Evolutionary conservation across 2,329 filamentous ascomycete species (phyloP).

Genomic region (Fusarium algeriense): DNA sequence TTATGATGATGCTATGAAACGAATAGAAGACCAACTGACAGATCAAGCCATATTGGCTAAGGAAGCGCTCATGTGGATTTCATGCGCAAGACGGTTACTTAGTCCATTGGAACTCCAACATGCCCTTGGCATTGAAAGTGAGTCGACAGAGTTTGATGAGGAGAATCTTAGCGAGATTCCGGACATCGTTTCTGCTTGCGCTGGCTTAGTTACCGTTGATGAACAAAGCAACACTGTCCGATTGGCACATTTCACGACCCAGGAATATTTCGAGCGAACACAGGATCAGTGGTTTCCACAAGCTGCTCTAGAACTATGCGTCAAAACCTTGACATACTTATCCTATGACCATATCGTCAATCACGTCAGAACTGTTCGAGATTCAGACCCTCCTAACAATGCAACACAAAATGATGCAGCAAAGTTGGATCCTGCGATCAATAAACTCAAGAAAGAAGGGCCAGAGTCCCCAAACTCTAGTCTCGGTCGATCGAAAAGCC

Average conservation of each 20-base stretch:
- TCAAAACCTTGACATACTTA: background rate
- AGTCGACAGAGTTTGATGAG: constrained; percentile 47
- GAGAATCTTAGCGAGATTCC: constrained; percentile 52
- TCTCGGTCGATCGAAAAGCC: constrained; percentile 4
- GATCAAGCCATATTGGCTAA: constrained; percentile 54
- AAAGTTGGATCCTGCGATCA: background rate
- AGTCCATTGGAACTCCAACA: constrained; percentile 54
- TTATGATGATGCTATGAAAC: constrained; percentile 57
- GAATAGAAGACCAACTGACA: constrained; percentile 55
- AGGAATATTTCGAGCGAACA: constrained; percentile 57
- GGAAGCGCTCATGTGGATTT: constrained; percentile 57
- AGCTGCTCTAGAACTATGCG: background rate
- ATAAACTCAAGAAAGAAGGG: constrained; percentile 13
- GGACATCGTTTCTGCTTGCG: constrained; percentile 54
- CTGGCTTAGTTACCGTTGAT: constrained; percentile 58
- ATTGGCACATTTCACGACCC: constrained; percentile 60
- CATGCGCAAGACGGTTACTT: constrained; percentile 52
- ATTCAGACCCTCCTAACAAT: background rate
- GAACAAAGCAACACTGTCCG: constrained; percentile 54
- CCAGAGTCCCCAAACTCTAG: background rate
- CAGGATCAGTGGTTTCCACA: background rate
- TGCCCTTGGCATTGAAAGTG: constrained; percentile 55
- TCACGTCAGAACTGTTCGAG: background rate
- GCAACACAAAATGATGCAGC: background rate
- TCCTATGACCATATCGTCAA: background rate